Evolutionary conservation across 768 basidiomycete genomes (phyloP).

Genomic region (Rhizopogon rudus): DNA sequence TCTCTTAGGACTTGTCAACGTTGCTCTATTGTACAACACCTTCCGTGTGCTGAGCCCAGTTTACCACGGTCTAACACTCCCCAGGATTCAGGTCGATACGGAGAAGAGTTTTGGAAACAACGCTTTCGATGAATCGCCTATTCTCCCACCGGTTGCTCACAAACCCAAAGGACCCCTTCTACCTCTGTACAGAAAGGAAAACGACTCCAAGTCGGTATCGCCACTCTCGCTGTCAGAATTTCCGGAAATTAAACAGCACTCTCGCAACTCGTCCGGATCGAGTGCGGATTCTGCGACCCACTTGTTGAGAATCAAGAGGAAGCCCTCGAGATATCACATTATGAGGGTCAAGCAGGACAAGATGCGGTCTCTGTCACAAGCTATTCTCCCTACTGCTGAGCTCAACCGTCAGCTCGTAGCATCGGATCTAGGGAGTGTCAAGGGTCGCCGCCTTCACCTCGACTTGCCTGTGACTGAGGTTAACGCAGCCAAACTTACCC

Average conservation of each 20-base stretch:
- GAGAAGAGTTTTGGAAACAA: slow-evolving; percentile 19
- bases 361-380: neutral
- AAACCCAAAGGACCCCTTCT: neutral
- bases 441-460: slow-evolving; percentile 4
- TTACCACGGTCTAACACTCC: slow-evolving; percentile 28
- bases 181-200: slow-evolving; percentile 1
- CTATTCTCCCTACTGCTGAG: slow-evolving; percentile 5
- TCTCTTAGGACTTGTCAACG: slow-evolving; percentile 54
- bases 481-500: neutral
- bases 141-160: slow-evolving; percentile 2
- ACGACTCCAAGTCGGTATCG: neutral
- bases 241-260: slow-evolving; percentile 4
- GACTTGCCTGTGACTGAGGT: neutral
- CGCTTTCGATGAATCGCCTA: slow-evolving; percentile 18
- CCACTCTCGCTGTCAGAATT: slow-evolving; percentile 1
- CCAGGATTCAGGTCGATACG: slow-evolving; percentile 7
- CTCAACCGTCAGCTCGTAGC: slow-evolving; percentile 9
- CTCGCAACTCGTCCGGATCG: slow-evolving; percentile 8
- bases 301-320: slow-evolving; percentile 9
- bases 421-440: slow-evolving; percentile 7
- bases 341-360: slow-evolving; percentile 2
- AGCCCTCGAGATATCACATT: slow-evolving; percentile 2
- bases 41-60: slow-evolving; percentile 56
- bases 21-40: slow-evolving; percentile 62
- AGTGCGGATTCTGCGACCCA: slow-evolving; percentile 15